A percentile compares a stretch with the other conserved stretches of the same genome.
These are phyloP conservation scores for Talaromyces adpressus DNA, from an alignment of 495 filamentous ascomycete species.

Conservation along the genomic window DNA sequence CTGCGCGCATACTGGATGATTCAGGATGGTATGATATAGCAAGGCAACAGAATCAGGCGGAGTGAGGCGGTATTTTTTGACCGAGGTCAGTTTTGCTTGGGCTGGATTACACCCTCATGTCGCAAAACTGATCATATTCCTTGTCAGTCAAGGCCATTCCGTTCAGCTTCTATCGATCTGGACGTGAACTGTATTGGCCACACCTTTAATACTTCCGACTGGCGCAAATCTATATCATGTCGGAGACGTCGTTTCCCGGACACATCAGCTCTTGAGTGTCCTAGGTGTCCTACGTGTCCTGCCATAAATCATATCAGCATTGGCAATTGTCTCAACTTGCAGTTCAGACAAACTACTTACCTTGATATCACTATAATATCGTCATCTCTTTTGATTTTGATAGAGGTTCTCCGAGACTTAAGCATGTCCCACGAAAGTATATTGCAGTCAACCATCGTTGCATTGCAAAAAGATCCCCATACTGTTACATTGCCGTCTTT, in stretches of 20 bases:
- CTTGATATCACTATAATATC: background rate
- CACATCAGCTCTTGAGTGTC: background rate
- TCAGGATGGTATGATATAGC: background rate
- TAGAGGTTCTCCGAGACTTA: background rate
- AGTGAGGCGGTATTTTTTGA: background rate
- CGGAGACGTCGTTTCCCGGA: background rate
- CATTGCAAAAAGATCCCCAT: background rate
- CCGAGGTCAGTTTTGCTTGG: background rate
- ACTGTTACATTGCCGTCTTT: background rate
- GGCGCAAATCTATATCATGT: background rate
- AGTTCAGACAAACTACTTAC: background rate
- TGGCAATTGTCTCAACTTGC: background rate
- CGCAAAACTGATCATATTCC: background rate
- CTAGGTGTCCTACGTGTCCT: background rate
- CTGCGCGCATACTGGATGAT: background rate
- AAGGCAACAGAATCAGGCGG: background rate
- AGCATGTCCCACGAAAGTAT: background rate
- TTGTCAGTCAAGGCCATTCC: background rate
- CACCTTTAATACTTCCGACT: background rate
- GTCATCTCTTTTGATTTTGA: background rate
- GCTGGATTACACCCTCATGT: background rate
- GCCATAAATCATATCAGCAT: background rate
- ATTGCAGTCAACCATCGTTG: background rate
- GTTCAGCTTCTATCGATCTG: background rate
- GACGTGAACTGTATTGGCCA: background rate